phyloP scores from a whole-genome alignment of 2,329 filamentous ascomycete species.

The Trichoderma aggressivum region DNA sequence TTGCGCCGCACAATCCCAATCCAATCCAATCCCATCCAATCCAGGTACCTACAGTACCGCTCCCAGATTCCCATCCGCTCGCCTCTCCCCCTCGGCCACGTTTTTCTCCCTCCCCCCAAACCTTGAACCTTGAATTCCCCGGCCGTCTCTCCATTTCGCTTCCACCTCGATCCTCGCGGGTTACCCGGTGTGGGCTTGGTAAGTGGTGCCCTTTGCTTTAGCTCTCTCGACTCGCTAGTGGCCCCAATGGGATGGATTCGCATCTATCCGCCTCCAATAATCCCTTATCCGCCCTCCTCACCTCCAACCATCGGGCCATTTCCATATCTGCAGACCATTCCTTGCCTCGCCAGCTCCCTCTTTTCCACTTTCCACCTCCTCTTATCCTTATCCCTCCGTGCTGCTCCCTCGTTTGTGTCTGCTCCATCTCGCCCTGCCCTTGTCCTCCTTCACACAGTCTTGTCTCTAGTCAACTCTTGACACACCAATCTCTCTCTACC shows the following conservation, averaged over 20 bases:
- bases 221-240: conserved; percentile 4
- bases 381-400: neutral
- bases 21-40: neutral
- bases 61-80: neutral
- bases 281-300: conserved; percentile 14
- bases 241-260: conserved; percentile 14
- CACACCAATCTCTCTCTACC: neutral
- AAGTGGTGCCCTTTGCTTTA: conserved; percentile 16
- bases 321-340: neutral
- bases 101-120: neutral
- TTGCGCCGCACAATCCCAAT: neutral
- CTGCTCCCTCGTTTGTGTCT: neutral
- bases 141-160: conserved; percentile 11
- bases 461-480: neutral
- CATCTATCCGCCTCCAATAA: conserved; percentile 7
- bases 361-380: neutral
- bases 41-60: neutral
- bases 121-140: neutral
- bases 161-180: conserved; percentile 7
- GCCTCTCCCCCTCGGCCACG: neutral
- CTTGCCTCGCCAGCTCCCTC: neutral
- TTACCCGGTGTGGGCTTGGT: conserved; percentile 13
- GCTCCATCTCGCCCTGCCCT: neutral
- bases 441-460: neutral
- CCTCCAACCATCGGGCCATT: conserved; percentile 11